Conservation (phyloP, 768 basidiomycete species). For the Rickenella mellea region DNA sequence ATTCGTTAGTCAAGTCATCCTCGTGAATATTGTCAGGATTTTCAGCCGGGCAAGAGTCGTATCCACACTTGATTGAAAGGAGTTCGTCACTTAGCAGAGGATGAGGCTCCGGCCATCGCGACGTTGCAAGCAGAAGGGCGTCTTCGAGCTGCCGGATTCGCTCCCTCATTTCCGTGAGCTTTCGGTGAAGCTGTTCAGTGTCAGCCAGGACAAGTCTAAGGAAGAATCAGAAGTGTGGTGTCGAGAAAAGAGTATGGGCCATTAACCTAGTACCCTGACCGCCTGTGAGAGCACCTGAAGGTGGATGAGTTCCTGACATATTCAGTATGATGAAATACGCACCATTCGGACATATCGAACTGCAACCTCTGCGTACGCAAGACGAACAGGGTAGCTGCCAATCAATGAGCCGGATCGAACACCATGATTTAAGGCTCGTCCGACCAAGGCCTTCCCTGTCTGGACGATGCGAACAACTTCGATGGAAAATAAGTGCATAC, state of each 20-base stretch:
- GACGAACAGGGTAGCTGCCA: slow-evolving; percentile 63
- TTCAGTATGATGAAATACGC: slow-evolving; percentile 11
- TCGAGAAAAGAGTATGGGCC: neutral
- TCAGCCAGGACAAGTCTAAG: slow-evolving; percentile 58
- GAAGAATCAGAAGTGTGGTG: neutral
- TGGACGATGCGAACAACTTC: too few relatives aligned
- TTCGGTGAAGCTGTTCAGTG: slow-evolving; percentile 56
- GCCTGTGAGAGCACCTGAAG: slow-evolving; percentile 58
- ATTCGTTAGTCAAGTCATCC: slow-evolving; percentile 31
- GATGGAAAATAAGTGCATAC: slow-evolving; percentile 5
- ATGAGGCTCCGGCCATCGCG: slow-evolving; percentile 37
- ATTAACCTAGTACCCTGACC: slow-evolving; percentile 71
- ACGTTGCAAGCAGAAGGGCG: slow-evolving; percentile 36
- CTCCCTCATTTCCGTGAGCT: slow-evolving; percentile 50
- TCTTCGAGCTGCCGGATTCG: slow-evolving; percentile 59
- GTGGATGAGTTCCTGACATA: slow-evolving; percentile 2
- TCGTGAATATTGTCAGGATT: slow-evolving; percentile 20
- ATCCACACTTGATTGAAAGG: slow-evolving; percentile 50
- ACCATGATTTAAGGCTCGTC: too few relatives aligned
- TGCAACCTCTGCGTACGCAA: slow-evolving; percentile 64
- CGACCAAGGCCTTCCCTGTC: too few relatives aligned
- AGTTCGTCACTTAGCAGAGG: slow-evolving; percentile 52
- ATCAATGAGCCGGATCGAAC: neutral
- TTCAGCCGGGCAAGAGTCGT: slow-evolving; percentile 57
- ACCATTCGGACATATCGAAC: slow-evolving; percentile 67